Percentiles rank a stretch among this genome's conserved stretches.
These are phyloP conservation scores for Spizellomyces sp. DNA, from an alignment of 192 early-diverging fungal species.

Conservation along the genomic window DNA sequence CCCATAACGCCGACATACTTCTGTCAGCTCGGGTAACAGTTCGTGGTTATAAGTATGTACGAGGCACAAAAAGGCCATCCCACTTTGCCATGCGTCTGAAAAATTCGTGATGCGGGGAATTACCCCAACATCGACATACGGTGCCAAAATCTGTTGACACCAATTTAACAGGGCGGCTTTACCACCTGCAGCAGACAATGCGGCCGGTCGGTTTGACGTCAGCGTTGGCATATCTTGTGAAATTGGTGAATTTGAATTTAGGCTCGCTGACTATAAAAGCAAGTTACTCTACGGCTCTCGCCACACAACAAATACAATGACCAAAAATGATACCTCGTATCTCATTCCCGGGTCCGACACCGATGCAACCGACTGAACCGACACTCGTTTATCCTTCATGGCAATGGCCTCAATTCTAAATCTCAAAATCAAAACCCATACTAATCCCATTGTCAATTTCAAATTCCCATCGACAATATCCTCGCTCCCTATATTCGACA, in stretches of 20 bases:
- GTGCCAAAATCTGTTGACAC: constrained; percentile 34
- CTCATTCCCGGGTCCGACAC: too few relatives aligned
- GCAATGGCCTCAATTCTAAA: constrained; percentile 17
- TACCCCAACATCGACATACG: constrained; percentile 34
- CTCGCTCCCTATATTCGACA: constrained; percentile 35
- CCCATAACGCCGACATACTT: constrained; percentile 2
- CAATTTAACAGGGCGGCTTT: constrained; percentile 29
- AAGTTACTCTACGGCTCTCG: too few relatives aligned
- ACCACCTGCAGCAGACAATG: constrained; percentile 4
- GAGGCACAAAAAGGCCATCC: constrained; percentile 33
- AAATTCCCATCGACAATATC: constrained; percentile 44
- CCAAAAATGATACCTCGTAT: too few relatives aligned
- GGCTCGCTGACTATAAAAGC: too few relatives aligned
- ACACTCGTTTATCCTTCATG: not conserved
- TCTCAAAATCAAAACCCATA: constrained; percentile 35
- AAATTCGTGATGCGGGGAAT: constrained; percentile 21
- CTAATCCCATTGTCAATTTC: constrained; percentile 36
- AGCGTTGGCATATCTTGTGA: too few relatives aligned
- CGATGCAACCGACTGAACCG: not conserved
- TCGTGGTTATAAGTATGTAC: constrained; percentile 23
- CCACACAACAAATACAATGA: too few relatives aligned
- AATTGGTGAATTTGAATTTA: too few relatives aligned
- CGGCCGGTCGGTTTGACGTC: not conserved
- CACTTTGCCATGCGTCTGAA: constrained; percentile 33
- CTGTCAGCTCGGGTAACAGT: constrained; percentile 25